Base-by-base conservation (phyloP, 148 eudicot genomes). In the Amaranthus hypochondriacus region DNA sequence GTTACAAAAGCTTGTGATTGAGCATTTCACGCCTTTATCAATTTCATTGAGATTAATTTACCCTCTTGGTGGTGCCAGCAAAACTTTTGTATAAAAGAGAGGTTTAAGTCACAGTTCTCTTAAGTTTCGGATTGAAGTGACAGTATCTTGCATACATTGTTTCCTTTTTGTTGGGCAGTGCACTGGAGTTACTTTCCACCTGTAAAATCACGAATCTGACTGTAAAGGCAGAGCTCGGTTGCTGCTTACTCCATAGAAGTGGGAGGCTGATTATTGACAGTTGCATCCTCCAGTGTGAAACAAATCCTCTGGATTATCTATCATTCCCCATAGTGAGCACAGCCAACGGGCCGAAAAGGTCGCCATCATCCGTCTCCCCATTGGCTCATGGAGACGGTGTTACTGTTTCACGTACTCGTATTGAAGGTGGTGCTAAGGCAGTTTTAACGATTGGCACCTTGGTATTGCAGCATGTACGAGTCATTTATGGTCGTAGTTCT, bases 401-500 rank as follows among this genome's bases (percentile, higher is more conserved):
- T 62, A 83, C 91, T 9, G 98, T 95, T 68, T 85, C 89, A 73
- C 81, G 85, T 39, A 92, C 97, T 4, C 87, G 92, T 56, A 95
- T 95, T 61, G 96, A 90, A 89, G 98, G 98, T 52, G 98, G 98
- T 56, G 96, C 88, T 8, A 95, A 90, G 73, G 98, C 97, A 11
- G 96, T 92, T 64, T 71, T 86, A 79, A 95, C 93, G 21, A 87
- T 88, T 39, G 98, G 98, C 55, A 86, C 89, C 39, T 83, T 94
- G 4, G 83, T 84, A 3, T 69, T 95, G 85, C 97, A 92, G 81
- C 89, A 81, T 63, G 98, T 95, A 49, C 82, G 98, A 9, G 97
- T 88, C 42, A 84, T 90, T 73, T 95, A 92, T 84, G 83, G 88
- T 9, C 98, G 91, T 48, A 78, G 90, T 59, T 88, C 93, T 5